A percentile compares a stretch with the other conserved stretches of the same genome.
Conservation (phyloP, 2,329 filamentous ascomycete species). For the Xylariaceae sp. region DNA sequence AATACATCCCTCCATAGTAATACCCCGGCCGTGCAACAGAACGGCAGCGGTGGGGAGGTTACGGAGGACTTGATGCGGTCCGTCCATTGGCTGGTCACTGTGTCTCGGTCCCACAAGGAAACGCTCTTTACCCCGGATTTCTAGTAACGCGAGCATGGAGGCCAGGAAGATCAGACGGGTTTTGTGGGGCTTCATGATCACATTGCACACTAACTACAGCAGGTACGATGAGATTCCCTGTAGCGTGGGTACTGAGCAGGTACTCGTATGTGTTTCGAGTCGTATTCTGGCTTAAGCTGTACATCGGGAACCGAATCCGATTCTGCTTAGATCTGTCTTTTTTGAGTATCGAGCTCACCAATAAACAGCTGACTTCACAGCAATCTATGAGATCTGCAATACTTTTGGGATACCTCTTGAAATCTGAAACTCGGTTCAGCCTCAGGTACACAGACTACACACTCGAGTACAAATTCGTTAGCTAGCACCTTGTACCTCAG, state of each 20-base stretch:
- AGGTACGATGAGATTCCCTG: too few relatives aligned
- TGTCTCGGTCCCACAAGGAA: conserved; percentile 1
- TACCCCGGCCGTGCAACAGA: conserved; percentile 6
- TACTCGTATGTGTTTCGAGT: not conserved
- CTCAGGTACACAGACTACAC: not conserved
- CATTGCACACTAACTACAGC: not conserved
- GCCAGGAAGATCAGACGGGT: conserved; percentile 21
- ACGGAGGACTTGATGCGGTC: conserved; percentile 5
- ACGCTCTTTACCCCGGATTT: conserved; percentile 30
- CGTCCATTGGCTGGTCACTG: conserved; percentile 16
- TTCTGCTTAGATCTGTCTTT: too few relatives aligned
- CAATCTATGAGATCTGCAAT: too few relatives aligned
- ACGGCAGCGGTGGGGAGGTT: conserved; percentile 13
- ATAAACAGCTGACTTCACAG: too few relatives aligned
- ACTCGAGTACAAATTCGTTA: not conserved
- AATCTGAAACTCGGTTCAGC: too few relatives aligned
- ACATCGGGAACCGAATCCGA: too few relatives aligned
- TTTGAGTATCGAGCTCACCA: too few relatives aligned
- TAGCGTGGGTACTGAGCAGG: not conserved
- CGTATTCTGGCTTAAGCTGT: too few relatives aligned
- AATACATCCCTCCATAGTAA: not conserved
- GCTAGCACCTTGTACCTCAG: not conserved
- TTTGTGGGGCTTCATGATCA: conserved; percentile 23
- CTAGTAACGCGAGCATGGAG: conserved; percentile 12
- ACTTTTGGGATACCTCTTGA: too few relatives aligned